phyloP scores from a whole-genome alignment of 371 early-diverging fungal species.

The Mucor indicus region DNA sequence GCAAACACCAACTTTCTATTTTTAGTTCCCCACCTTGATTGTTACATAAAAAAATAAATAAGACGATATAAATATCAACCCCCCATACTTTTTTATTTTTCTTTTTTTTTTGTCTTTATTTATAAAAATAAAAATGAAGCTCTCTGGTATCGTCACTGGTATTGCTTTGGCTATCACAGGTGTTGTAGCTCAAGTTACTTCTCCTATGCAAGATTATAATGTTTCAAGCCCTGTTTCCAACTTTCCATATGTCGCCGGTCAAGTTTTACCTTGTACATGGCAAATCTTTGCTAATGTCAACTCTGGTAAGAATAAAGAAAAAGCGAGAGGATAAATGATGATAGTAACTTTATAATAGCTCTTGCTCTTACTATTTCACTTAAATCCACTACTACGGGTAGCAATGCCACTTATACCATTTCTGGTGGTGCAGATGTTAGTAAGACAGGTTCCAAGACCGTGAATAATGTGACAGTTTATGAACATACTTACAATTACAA shows the following conservation, averaged over 20 bases:
- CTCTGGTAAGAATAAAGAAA: slow-evolving; percentile 12
- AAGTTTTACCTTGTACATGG: slow-evolving; percentile 35
- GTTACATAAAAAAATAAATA: no score
- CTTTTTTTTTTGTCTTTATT: slow-evolving; percentile 4
- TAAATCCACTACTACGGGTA: slow-evolving; percentile 7
- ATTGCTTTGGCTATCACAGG: slow-evolving; percentile 10
- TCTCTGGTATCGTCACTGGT: slow-evolving; percentile 14
- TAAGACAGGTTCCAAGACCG: slow-evolving; percentile 25
- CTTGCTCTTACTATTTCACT: slow-evolving; percentile 22
- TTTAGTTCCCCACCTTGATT: background rate
- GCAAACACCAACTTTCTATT: no score
- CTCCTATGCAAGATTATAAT: slow-evolving; percentile 36
- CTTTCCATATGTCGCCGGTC: slow-evolving; percentile 36
- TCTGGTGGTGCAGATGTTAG: slow-evolving; percentile 31
- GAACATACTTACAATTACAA: slow-evolving; percentile 43
- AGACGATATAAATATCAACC: background rate
- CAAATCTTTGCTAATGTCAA: slow-evolving; percentile 25
- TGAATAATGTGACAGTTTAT: slow-evolving; percentile 35
- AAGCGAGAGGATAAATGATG: background rate
- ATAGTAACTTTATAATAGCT: slow-evolving; percentile 3
- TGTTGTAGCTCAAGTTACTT: slow-evolving; percentile 32
- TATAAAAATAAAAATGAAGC: slow-evolving; percentile 12
- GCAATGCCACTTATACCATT: slow-evolving; percentile 17
- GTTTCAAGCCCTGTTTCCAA: slow-evolving; percentile 37
- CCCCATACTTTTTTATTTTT: background rate